These are phyloP conservation scores for Ceratobasidium sp. DNA, from an alignment of 1,284 basidiomycete genomes.

Conservation along the genomic window DNA sequence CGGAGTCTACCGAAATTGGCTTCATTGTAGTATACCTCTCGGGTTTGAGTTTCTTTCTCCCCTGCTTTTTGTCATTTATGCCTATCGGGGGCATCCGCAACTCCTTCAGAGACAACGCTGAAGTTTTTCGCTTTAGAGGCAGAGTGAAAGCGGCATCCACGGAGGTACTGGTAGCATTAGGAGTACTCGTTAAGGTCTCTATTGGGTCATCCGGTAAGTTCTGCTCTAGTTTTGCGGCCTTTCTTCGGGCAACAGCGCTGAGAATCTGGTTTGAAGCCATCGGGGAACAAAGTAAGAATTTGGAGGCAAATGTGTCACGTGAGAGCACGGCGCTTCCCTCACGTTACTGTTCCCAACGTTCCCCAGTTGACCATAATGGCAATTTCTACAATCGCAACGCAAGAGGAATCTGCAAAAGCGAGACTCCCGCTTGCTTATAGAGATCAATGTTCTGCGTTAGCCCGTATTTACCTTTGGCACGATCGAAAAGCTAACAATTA, in stretches of 20 bases:
- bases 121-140: constrained; percentile 27
- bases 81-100: background rate
- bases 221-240: constrained; percentile 5
- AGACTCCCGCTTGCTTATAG: constrained; percentile 84
- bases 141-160: background rate
- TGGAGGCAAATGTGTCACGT: background rate
- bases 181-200: background rate
- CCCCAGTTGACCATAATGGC: constrained; percentile 58
- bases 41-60: constrained; percentile 7
- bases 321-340: background rate
- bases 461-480: constrained; percentile 44
- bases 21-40: background rate
- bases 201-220: background rate
- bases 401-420: constrained; percentile 79
- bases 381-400: constrained; percentile 78
- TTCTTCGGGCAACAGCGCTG: constrained; percentile 41
- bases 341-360: background rate
- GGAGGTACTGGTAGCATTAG: background rate
- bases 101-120: background rate
- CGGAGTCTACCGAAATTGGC: background rate
- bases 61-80: background rate
- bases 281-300: background rate
- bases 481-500: background rate
- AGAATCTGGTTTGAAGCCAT: constrained; percentile 19
- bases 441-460: constrained; percentile 91